A percentile compares a stretch with the other conserved stretches of the same genome.
Conservation (phyloP, 768 basidiomycete genomes). For the Favolaschia claudopus region DNA sequence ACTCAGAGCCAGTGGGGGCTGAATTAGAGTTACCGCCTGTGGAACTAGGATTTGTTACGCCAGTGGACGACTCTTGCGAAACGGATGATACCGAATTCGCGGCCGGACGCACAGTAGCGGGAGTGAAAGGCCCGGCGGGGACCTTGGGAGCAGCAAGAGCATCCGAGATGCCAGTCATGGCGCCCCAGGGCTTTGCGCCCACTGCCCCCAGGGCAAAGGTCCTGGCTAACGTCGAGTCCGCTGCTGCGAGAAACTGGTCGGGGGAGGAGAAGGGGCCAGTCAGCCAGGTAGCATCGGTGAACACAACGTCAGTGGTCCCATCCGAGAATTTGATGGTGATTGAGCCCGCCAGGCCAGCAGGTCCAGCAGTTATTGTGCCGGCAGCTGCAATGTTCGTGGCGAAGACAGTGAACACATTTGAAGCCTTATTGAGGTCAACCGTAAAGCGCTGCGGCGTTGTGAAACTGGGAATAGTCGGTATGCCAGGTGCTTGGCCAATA, state of each 20-base stretch:
- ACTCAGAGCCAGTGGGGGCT: no score
- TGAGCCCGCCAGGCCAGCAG: slow-evolving; percentile 3
- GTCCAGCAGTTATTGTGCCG: not conserved
- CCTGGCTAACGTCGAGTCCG: not conserved
- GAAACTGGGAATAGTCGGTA: not conserved
- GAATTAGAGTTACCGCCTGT: no score
- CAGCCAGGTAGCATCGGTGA: slow-evolving; percentile 13
- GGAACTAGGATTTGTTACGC: not conserved
- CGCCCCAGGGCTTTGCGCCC: slow-evolving; percentile 1
- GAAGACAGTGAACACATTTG: slow-evolving; percentile 7
- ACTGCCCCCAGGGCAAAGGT: not conserved
- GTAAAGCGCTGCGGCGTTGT: slow-evolving; percentile 2
- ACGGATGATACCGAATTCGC: not conserved
- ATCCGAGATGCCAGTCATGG: not conserved
- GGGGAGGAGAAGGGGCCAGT: not conserved
- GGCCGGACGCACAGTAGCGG: not conserved
- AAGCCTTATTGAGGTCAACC: not conserved
- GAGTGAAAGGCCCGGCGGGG: slow-evolving; percentile 6
- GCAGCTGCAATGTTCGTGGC: not conserved
- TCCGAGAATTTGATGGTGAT: slow-evolving; percentile 6
- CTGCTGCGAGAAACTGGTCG: not conserved
- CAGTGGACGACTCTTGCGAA: not conserved
- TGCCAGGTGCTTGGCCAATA: not conserved
- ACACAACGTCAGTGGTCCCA: not conserved
- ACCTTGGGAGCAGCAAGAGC: slow-evolving; percentile 8